Base-by-base conservation (phyloP, 768 basidiomycete species). In the Auricularia heimuer region DNA sequence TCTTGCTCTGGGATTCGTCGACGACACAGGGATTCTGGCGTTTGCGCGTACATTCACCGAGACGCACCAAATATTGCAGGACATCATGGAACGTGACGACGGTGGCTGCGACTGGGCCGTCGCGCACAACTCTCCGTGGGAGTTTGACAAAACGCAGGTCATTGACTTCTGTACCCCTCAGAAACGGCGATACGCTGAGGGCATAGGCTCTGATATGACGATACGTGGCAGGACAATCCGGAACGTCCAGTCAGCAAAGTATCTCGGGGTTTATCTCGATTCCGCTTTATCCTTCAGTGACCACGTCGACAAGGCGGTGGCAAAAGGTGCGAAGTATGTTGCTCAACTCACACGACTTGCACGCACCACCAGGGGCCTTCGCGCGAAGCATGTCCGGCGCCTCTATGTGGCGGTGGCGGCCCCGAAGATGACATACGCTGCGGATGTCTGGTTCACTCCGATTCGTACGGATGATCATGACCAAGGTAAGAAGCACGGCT, bases 401-500 rank as follows among this genome's bases (percentile, higher is more conserved):
- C 71, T 76, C 1, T 76, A 73, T 63, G 36, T 67, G 0, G 67
- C 72, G 3, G 71, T 74, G 1, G 71, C 69, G 0, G 44, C 74
- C 4, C 73, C 73, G 0, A 71, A 71, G 29, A 67, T 75, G 58
- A 67, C 68, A 0, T 75, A 75, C 39, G 70, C 69, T 3, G 63
- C 69, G 1, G 73, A 74, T 16, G 54, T 72, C 0, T 75, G 70
- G 71, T 73, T 70, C 64, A 66, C 63, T 1, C 74, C 73, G 3
- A 63, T 63, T 0, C 16, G 45, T 24, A 39, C 39, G 62, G 16
- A 54, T 72, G 2, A 71, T 67, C 65, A 65, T 64, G 34, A 69
- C 73, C 45, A 56, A 33, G 39, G 8, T 39, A 7, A 39, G 12
- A 54, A 18, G 11, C 21, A 14, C 62, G 65, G 65, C 18, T 51